Base-by-base conservation (phyloP, 78 protist species). In the Chrysochromulina parva region DNA sequence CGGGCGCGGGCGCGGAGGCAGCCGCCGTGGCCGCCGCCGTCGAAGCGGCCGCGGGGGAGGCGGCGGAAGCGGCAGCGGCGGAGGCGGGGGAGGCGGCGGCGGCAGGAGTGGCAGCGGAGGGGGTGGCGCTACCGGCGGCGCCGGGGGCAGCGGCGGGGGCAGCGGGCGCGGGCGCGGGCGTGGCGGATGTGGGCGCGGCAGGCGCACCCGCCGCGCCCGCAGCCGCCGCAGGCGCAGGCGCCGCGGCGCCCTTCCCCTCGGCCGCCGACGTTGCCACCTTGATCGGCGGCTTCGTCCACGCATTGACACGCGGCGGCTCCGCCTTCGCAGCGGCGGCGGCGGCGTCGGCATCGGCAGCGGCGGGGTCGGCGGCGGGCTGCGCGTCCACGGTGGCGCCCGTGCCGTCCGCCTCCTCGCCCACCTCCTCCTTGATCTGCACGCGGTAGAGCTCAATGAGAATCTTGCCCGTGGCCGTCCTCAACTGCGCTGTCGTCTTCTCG, bases 161-260 rank as follows among this genome's bases (percentile, higher is more conserved):
- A 19, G 74, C 74, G 74, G 74, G 74, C 48, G 74, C 38, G 28
- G 74, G 74, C 19, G 74, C 74, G 48, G 74, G 74, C 66, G n/a
- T n/a, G n/a, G n/a, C n/a, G n/a, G n/a, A n/a, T n/a, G n/a, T n/a
- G 22, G 62, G 62, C 62, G 62, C 22, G 22, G 62, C 62, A 11
- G 62, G 62, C 62, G 6, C 62, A 11, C 22, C 62, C 22, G 62
- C 62, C 22, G 62, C 22, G 22, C 22, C 22, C 62, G 62, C 11
- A 6, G 62, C 22, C 62, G 62, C 62, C 22, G 62, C 62, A 11
- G 62, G 62, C 6, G 62, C 22, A 6, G 62, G 62, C 62, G 62
- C 62, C 22, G 62, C 62, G 62, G 62, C 62, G 62, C 62, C 22
- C 22, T 11, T 6, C 62, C 22, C 22, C 22, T 6, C 22, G 62